Conservation (phyloP, 2,329 filamentous ascomycete species). For the Neurospora crassa region DNA sequence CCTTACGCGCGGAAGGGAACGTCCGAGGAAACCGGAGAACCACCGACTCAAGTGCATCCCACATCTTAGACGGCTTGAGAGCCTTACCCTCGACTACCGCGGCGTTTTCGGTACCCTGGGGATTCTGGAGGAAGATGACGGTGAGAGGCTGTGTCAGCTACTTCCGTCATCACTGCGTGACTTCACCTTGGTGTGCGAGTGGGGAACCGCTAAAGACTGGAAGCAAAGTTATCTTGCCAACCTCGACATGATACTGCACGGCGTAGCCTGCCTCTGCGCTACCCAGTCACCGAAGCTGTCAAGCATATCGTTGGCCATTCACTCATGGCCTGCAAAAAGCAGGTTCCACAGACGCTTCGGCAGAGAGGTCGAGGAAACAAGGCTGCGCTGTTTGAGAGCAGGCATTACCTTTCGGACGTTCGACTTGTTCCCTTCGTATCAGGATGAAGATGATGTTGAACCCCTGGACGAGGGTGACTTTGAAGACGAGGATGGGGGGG, state of each 20-base stretch:
- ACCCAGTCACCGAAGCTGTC: constrained; percentile 11
- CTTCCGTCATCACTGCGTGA: constrained; percentile 16
- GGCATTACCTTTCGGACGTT: constrained; percentile 18
- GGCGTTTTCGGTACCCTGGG: constrained; percentile 21
- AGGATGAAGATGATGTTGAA: constrained; percentile 18
- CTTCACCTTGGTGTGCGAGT: constrained; percentile 20
- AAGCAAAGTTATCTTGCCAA: constrained; percentile 20
- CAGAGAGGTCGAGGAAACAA: constrained; percentile 15
- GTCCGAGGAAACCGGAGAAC: constrained; percentile 21
- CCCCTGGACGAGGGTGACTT: constrained; percentile 8
- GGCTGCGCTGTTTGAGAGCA: constrained; percentile 12
- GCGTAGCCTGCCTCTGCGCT: constrained; percentile 16
- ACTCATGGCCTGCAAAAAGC: constrained; percentile 20
- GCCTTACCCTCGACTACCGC: constrained; percentile 19
- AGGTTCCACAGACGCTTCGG: constrained; percentile 18
- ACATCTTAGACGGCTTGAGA: constrained; percentile 13
- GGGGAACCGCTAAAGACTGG: constrained; percentile 19
- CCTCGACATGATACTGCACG: constrained; percentile 20
- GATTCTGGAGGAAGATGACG: constrained; percentile 20
- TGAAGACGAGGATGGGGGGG: constrained; percentile 8
- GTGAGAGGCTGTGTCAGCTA: constrained; percentile 18
- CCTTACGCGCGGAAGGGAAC: constrained; percentile 19
- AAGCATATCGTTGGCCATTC: constrained; percentile 18
- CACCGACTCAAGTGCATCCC: constrained; percentile 20
- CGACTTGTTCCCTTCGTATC: constrained; percentile 18